A percentile compares a stretch with the other conserved stretches of the same genome.
These are phyloP conservation scores for Paspalum notatum DNA, from an alignment of 176 grass and related monocot genomes.

Conservation along the genomic window DNA sequence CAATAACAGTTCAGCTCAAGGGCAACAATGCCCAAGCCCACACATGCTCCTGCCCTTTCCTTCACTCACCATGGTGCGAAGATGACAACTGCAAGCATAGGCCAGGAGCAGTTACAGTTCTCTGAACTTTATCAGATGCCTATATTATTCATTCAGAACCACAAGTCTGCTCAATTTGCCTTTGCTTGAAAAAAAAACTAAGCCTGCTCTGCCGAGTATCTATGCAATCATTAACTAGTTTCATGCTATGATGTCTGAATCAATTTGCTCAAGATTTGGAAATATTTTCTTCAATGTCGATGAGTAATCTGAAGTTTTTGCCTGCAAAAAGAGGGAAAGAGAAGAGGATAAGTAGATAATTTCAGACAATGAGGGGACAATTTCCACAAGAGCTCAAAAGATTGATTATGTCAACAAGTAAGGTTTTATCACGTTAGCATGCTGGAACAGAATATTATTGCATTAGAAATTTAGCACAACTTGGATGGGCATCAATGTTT, in stretches of 20 bases:
- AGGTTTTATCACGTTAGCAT: neutral
- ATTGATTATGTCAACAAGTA: neutral
- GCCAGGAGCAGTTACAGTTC: neutral
- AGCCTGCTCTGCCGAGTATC: slow-evolving; percentile 8
- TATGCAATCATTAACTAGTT: neutral
- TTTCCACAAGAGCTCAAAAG: neutral
- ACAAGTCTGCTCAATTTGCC: neutral
- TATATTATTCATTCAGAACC: slow-evolving; percentile 23
- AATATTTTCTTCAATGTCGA: slow-evolving; percentile 65
- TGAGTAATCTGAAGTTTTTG: slow-evolving; percentile 60
- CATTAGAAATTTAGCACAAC: neutral
- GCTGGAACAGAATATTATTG: neutral
- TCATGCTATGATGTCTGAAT: slow-evolving; percentile 87
- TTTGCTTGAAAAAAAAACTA: too few relatives aligned
- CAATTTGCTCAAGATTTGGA: slow-evolving; percentile 90
- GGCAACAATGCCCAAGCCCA: neutral
- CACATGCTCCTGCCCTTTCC: neutral
- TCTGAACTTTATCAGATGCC: neutral
- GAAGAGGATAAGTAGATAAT: neutral
- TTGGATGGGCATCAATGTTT: neutral
- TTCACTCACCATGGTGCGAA: neutral
- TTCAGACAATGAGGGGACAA: neutral
- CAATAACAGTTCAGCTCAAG: neutral
- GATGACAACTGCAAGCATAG: slow-evolving; percentile 2
- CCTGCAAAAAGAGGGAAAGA: slow-evolving; percentile 50